Evolutionary conservation across 2,329 filamentous ascomycete genomes (phyloP).

Genomic region (Alternaria ethzedia): DNA sequence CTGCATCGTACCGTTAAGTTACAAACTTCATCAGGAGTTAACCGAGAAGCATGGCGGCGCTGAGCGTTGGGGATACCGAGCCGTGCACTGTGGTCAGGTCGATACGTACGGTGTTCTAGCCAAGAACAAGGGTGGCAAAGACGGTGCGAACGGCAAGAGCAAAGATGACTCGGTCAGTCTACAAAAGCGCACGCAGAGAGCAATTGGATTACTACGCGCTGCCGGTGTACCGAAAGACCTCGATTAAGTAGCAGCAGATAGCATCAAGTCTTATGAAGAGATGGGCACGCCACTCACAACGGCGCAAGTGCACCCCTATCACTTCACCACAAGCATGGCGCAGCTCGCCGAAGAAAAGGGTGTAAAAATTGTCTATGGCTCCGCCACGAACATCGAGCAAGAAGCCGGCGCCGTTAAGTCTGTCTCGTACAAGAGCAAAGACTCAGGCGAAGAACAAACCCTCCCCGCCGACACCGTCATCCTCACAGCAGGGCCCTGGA

Average conservation of each 20-base stretch:
- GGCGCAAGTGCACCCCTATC: constrained; percentile 90
- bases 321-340: constrained; percentile 87
- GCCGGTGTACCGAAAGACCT: constrained; percentile 76
- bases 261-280: constrained; percentile 73
- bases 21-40: constrained; percentile 80
- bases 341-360: constrained; percentile 70
- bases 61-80: constrained; percentile 84
- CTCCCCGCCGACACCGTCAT: constrained; percentile 65
- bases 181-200: constrained; percentile 61
- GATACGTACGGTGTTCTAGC: constrained; percentile 56
- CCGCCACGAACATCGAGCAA: constrained; percentile 72
- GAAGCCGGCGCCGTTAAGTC: constrained; percentile 63
- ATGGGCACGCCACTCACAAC: constrained; percentile 86
- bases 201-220: constrained; percentile 58
- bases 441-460: constrained; percentile 51
- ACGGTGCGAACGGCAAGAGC: constrained; percentile 41
- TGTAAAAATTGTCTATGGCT: constrained; percentile 67
- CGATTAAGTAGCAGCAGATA: constrained; percentile 78
- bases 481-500: constrained; percentile 69
- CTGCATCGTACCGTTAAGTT: constrained; percentile 84
- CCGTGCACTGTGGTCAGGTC: constrained; percentile 74
- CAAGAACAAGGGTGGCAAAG: constrained; percentile 31
- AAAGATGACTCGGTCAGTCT: constrained; percentile 56
- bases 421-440: constrained; percentile 67
- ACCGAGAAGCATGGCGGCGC: constrained; percentile 82